Evolutionary conservation across 2,329 filamentous ascomycete genomes (phyloP).

Genomic region (Cordyceps farinosa): DNA sequence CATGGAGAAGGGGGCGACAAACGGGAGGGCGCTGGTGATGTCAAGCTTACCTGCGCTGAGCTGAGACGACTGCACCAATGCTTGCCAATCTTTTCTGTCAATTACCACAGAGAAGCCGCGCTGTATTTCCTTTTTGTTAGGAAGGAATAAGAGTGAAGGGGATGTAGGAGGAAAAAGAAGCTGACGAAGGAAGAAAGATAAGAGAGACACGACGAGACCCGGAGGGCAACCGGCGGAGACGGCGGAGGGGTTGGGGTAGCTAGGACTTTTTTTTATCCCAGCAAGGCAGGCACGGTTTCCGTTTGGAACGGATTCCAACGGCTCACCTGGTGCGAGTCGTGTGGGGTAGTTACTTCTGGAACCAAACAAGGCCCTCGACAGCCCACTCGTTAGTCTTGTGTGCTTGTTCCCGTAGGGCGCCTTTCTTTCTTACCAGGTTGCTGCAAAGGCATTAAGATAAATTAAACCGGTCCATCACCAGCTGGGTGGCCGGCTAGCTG

Average conservation of each 20-base stretch:
- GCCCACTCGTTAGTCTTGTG: neutral
- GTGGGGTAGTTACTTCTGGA: slow-evolving; percentile 5
- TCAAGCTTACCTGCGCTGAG: neutral
- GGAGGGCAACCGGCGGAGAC: neutral
- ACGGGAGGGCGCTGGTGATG: neutral
- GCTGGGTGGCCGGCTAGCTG: neutral
- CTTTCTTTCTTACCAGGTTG: no score
- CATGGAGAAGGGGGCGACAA: neutral
- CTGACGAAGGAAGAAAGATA: neutral
- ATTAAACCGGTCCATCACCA: neutral
- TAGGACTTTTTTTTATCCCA: neutral
- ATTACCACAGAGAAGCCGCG: neutral
- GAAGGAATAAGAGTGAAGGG: no score
- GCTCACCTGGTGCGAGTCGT: slow-evolving; percentile 1
- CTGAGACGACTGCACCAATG: neutral
- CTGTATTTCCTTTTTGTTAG: neutral
- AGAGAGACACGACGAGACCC: neutral
- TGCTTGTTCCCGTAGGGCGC: neutral
- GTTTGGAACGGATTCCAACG: slow-evolving; percentile 13
- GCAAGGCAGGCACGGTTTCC: neutral
- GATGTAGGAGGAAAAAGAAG: neutral
- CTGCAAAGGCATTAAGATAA: neutral
- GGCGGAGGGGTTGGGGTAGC: slow-evolving; percentile 4
- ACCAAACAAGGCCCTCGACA: neutral
- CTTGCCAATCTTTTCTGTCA: neutral